Percentiles rank a stretch among this genome's conserved stretches.
Evolutionary conservation across 106 monocot species (phyloP).

Genomic region (Narthecium ossifragum): DNA sequence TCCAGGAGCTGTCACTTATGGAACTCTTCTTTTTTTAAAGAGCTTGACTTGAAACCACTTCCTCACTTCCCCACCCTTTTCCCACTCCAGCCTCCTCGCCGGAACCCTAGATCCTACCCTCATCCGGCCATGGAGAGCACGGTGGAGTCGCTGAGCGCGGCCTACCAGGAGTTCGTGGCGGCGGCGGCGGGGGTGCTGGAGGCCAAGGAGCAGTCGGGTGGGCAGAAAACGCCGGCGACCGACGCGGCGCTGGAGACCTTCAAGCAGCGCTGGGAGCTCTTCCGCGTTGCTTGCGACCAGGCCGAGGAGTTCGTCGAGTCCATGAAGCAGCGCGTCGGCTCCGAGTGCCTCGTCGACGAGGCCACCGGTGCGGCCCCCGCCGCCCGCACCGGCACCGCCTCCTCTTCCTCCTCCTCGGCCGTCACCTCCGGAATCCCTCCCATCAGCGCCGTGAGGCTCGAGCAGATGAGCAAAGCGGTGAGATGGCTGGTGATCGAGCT

Average conservation of each 20-base stretch:
- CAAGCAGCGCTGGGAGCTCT: slow-evolving; percentile 41
- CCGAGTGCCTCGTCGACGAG: slow-evolving; percentile 50
- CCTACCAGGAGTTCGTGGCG: slow-evolving; percentile 35
- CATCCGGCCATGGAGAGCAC: slow-evolving; percentile 18
- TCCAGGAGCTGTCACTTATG: no score
- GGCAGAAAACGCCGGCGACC: slow-evolving; percentile 22
- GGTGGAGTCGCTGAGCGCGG: slow-evolving; percentile 26
- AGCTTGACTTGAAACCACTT: background rate
- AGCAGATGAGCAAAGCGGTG: slow-evolving; percentile 99
- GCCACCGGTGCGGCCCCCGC: slow-evolving; percentile 18
- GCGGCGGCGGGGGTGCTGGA: slow-evolving; percentile 26
- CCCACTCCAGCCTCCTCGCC: background rate
- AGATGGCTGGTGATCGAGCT: slow-evolving; percentile 97
- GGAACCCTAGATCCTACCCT: no score
- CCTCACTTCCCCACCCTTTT: background rate
- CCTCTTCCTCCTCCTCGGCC: no score
- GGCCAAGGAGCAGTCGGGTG: slow-evolving; percentile 24
- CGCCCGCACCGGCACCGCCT: background rate
- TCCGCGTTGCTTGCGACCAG: slow-evolving; percentile 36
- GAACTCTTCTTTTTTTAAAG: no score
- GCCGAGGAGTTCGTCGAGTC: slow-evolving; percentile 47
- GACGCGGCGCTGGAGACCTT: slow-evolving; percentile 40
- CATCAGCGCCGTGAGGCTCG: slow-evolving; percentile 90
- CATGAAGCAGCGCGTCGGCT: slow-evolving; percentile 31
- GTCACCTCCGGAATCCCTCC: slow-evolving; percentile 64